Evolutionary conservation across 129 eudicot species (phyloP), one percentile per base, ranked within the genome.

Genomic region (Kitagawia praeruptora): DNA sequence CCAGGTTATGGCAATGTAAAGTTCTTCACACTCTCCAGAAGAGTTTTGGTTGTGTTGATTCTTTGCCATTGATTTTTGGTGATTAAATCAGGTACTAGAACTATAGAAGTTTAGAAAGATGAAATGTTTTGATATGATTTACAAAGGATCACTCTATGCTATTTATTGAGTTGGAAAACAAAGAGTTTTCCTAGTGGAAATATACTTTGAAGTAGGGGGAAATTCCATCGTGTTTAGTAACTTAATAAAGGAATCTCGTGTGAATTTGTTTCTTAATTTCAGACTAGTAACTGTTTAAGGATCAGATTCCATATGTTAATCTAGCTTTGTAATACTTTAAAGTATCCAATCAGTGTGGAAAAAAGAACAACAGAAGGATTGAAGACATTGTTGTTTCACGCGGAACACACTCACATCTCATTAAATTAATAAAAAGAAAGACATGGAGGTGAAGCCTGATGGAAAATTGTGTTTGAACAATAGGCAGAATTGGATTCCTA

Each of bases 401-500:
- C 5, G 42, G 51, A 34, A 41, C 8, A 66, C 16, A 66, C 34
- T 23, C 75, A 70, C 23, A 38, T 70, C 28, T 19, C 31, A 41
- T 71, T n/a, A 39, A 4, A 6, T 40, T 2, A 25, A 64, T 27
- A 64, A 31, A 15, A 37, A n/a, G 27, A 40, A 40, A 21, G 31
- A 40, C 4, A 23, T n/a, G 76, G 28, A 42, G 27, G 77, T 27
- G 34, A 42, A 73, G 51, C 37, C n/a, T 9, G 0, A 46, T 74
- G 11, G 34, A 27, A 70, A 31, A 67, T 6, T 4, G 31, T 25
- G 77, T 75, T 14, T 28, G 58, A 74, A 74, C n/a, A 74, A 13
- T 28, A 25, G 42, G 40, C 51, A 46, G 61, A 75, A 75, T 75
- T 61, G 25, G 77, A 74, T 74, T 74, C 77, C 58, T 23, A 13